Evolutionary conservation across 2,329 filamentous ascomycete genomes (phyloP).

Genomic region (Orbilia ellipsospora): DNA sequence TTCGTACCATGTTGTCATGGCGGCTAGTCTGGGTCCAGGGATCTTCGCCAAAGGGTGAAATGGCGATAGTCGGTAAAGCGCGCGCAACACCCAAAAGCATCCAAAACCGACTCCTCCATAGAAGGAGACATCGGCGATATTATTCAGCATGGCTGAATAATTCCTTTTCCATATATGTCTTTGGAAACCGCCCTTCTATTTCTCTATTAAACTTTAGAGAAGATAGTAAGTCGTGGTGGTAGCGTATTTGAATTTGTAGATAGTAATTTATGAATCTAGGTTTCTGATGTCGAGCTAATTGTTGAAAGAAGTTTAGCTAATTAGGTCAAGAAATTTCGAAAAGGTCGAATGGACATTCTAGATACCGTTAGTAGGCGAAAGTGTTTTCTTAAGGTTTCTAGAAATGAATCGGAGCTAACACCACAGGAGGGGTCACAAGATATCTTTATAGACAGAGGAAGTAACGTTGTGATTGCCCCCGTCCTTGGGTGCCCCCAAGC

Average conservation of each 20-base stretch:
- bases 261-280: too few species aligned
- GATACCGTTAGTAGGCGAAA: background rate
- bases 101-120: slow-evolving; percentile 31
- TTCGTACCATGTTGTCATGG: slow-evolving; percentile 61
- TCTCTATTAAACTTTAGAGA: too few species aligned
- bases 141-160: background rate
- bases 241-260: too few species aligned
- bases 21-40: slow-evolving; percentile 62
- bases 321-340: background rate
- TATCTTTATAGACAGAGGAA: slow-evolving; percentile 1
- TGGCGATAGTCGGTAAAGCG: slow-evolving; percentile 60
- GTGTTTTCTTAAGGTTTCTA: background rate
- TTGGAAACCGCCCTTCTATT: background rate
- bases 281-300: too few species aligned
- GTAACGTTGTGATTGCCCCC: background rate
- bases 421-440: background rate
- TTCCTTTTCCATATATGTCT: background rate
- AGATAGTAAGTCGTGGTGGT: too few species aligned
- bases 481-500: background rate
- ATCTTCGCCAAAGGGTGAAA: slow-evolving; percentile 61
- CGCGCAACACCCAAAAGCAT: slow-evolving; percentile 45
- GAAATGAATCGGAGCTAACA: background rate
- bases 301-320: too few species aligned
- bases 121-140: slow-evolving; percentile 22
- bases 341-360: background rate